Base-by-base conservation (phyloP, 2,329 filamentous ascomycete species). In the Macrophomina pseudophaseolina region DNA sequence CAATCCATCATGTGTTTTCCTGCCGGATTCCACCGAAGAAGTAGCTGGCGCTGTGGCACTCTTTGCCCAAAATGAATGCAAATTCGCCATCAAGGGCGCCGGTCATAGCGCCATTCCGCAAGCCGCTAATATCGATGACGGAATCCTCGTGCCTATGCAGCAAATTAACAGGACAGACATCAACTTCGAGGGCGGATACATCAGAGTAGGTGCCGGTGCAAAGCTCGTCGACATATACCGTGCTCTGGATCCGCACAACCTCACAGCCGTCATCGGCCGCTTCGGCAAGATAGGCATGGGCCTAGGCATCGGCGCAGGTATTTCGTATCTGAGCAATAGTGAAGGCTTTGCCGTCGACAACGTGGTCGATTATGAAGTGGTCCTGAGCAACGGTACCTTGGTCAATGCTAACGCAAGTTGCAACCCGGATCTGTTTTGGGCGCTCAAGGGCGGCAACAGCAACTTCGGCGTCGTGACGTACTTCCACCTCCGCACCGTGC, bases 81-180 rank as follows among this genome's bases (percentile, higher is more conserved):
- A 71, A 44, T 82, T 82, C 67, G 79, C 80, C 2, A 75, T 83
- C 3, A 81, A 80, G 62, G 76, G 79, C 59, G 81, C 81, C 33
- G 82, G 82, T 1, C 82, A 83, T 68, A 75, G 76, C n/a, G 71
- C 74, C 2, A 75, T 77, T 63, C 71, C 75, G 0, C 80, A 81
- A 23, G 75, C 76, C 6, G 80, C 79, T 5, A 81, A 79, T 62
- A 79, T 81, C 14, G 71, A 76, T 0, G 72, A 73, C 38, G 82
- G 82, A 2, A 78, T 84, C 6, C 81, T 80, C 0, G 74, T 84
- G 54, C 79, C 79, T 64, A 73, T 84, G 33, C 73, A 74, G 30
- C 69, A 68, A 11, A 65, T 80, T 53, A 74, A 74, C 38, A 51
- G 42, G 3, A 72, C 3, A 52, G 64, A 70, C 4, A 71, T 79